Evolutionary conservation across 148 eudicot genomes (phyloP), one percentile per base, ranked within the genome.

Genomic region (Silene latifolia): DNA sequence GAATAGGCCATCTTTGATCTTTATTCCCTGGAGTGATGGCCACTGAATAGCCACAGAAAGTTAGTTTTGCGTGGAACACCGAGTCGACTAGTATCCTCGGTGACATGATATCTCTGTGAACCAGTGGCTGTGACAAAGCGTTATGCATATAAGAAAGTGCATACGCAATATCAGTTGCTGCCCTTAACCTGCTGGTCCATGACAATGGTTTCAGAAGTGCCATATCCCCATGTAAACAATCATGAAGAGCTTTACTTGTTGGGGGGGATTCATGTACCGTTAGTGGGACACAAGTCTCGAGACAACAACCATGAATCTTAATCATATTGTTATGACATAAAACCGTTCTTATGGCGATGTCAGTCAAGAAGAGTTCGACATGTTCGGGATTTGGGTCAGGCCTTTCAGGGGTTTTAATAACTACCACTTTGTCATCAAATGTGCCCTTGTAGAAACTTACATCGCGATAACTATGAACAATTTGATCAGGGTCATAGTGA

Each of bases 121-220:
- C 53, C 53, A 47, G 2, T 12, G 53, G 53, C 53, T 7, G 12
- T 11, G 73, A 59, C 25, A 81, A 54, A 17, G 81, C 83, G 13
- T 76, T 72, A 73, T 83, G 86, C 72, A 83, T 67, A 53, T 80
- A 83, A 1, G 83, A 71, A n/a, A 83, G 63, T 1, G 83, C 83
- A 57, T 79, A 81, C 0, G 81, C 80, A 32, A 62, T 21, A 13
- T 83, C 79, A 27, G 35, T 47, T 5, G 86, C 86, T 14, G 72
- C 67, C 18, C 59, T 75, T 64, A 83, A 18, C 24, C 81, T 57
- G 19, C 42, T 78, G n/a, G n/a, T n/a, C n/a, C n/a, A n/a, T n/a
- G n/a, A n/a, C n/a, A n/a, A n/a, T n/a, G n/a, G n/a, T n/a, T n/a
- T n/a, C n/a, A n/a, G n/a, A n/a, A n/a, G n/a, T n/a, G n/a, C n/a